phyloP scores from a whole-genome alignment of 768 basidiomycete genomes.

The Serpula lacrymans region DNA sequence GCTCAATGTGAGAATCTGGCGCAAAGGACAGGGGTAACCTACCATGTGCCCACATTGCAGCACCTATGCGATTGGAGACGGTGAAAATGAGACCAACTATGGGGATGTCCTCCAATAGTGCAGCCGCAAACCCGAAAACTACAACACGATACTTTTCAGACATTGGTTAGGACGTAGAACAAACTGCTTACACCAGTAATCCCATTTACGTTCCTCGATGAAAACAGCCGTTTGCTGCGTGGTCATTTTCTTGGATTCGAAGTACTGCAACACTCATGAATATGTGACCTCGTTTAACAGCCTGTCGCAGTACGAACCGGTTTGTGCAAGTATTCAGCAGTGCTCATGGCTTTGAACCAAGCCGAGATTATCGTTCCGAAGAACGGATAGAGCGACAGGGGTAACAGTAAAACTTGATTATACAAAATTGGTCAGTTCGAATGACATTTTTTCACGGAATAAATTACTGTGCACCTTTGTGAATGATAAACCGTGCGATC shows the following conservation, averaged over 20 bases:
- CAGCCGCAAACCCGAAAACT: constrained; percentile 87
- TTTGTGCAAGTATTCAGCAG: constrained; percentile 63
- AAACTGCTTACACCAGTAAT: constrained; percentile 61
- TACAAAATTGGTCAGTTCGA: too few relatives aligned
- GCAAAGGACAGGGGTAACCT: constrained; percentile 10
- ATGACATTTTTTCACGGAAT: too few relatives aligned
- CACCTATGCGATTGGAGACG: constrained; percentile 85
- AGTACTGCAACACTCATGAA: constrained; percentile 56
- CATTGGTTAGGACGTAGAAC: not conserved
- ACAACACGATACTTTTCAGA: not conserved
- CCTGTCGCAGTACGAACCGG: constrained; percentile 41
- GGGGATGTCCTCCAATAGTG: constrained; percentile 78
- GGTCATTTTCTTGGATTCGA: constrained; percentile 80
- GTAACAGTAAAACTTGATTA: constrained; percentile 51
- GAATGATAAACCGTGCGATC: constrained; percentile 14
- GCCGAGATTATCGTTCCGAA: constrained; percentile 61
- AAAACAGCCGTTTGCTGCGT: constrained; percentile 65
- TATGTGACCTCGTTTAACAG: too few relatives aligned
- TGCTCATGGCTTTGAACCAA: constrained; percentile 63
- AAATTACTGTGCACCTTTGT: constrained; percentile 13
- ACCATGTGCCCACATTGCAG: constrained; percentile 94
- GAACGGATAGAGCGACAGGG: constrained; percentile 66
- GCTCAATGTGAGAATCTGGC: not conserved
- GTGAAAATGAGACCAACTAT: constrained; percentile 80
- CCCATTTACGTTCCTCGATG: constrained; percentile 88